phyloP scores from a whole-genome alignment of 1,284 basidiomycete species.

The Cutaneotrichosporon mucoides region DNA sequence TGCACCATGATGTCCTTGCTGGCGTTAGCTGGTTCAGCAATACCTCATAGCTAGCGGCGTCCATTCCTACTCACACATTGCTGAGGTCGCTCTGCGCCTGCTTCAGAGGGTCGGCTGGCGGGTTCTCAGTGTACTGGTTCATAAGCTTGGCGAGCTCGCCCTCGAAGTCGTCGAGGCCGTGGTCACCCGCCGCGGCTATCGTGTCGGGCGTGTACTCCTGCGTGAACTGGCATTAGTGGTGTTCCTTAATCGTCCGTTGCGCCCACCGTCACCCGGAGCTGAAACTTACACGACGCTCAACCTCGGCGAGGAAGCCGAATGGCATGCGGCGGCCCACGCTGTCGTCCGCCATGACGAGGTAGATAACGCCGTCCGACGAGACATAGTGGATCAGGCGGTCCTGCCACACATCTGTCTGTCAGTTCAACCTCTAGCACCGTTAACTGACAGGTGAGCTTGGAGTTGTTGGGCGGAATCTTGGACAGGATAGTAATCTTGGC shows the following conservation, averaged over 20 bases:
- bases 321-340: constrained; percentile 84
- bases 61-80: constrained; percentile 57
- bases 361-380: constrained; percentile 77
- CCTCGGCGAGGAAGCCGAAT: constrained; percentile 83
- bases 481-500: constrained; percentile 88
- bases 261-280: neutral
- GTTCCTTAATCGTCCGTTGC: too few relatives aligned
- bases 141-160: constrained; percentile 58
- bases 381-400: constrained; percentile 95
- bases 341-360: constrained; percentile 91
- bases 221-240: constrained; percentile 54
- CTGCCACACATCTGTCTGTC: constrained; percentile 71
- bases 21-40: neutral
- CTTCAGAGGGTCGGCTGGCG: constrained; percentile 85
- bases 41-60: neutral
- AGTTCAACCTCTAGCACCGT: neutral
- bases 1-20: constrained; percentile 94
- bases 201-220: constrained; percentile 51
- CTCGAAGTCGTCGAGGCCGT: constrained; percentile 51
- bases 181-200: constrained; percentile 48
- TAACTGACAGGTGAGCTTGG: constrained; percentile 17
- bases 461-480: constrained; percentile 56
- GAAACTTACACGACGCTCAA: constrained; percentile 61
- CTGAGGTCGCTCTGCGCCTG: constrained; percentile 87
- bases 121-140: constrained; percentile 79